Percentiles rank a stretch among this genome's conserved stretches.
Conservation (phyloP, 768 basidiomycete genomes). For the Trametes cubensis region DNA sequence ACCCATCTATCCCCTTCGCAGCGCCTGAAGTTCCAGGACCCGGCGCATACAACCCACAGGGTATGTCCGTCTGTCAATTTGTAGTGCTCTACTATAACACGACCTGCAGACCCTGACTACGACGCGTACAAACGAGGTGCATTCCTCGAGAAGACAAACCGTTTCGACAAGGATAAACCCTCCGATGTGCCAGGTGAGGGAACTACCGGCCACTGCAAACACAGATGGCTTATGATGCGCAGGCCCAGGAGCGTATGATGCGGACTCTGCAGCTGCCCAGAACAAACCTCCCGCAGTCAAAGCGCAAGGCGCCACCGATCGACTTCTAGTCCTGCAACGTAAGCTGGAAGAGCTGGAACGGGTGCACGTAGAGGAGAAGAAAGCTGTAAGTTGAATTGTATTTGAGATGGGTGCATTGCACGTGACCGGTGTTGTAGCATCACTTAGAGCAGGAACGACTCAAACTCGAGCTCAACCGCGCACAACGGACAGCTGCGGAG, state of each 20-base stretch:
- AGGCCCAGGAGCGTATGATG: constrained; percentile 42
- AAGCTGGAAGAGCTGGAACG: constrained; percentile 67
- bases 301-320: constrained; percentile 38
- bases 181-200: constrained; percentile 46
- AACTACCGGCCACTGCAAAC: neutral
- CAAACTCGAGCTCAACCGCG: constrained; percentile 56
- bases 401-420: neutral
- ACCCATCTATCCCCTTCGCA: constrained; percentile 24
- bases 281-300: constrained; percentile 33
- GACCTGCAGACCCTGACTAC: constrained; percentile 47
- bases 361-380: constrained; percentile 68
- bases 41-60: constrained; percentile 49
- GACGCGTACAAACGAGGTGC: constrained; percentile 61
- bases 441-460: constrained; percentile 59
- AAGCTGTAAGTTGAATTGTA: constrained; percentile 46
- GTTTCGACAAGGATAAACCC: constrained; percentile 50
- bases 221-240: neutral
- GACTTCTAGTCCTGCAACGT: constrained; percentile 57
- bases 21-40: constrained; percentile 57
- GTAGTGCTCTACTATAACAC: too few species aligned
- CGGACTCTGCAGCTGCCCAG: constrained; percentile 29
- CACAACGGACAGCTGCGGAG: constrained; percentile 51
- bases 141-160: constrained; percentile 57
- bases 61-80: constrained; percentile 33
- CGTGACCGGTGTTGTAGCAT: constrained; percentile 46